Base-by-base conservation (phyloP, 116 monocot genomes). In the Cymodocea nodosa region DNA sequence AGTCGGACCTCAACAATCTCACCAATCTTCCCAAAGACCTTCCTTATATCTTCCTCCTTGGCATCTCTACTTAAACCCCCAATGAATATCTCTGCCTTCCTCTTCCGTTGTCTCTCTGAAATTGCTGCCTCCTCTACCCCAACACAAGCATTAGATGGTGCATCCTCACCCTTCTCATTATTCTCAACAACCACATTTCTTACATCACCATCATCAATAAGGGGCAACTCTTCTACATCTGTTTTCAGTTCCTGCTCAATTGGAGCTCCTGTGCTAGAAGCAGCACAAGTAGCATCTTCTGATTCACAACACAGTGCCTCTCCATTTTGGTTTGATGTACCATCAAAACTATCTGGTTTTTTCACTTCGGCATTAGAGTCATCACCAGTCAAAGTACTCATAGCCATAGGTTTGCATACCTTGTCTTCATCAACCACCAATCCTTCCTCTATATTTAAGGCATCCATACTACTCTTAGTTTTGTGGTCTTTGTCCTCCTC, bases 71-170 rank as follows among this genome's bases (percentile, higher is more conserved):
- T 78, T 71, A 97, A 70, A 12, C 91, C 95, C 15, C 91, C 91
- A 36, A 97, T 60, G 44, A 97, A 97, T 25, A 97, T 85, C 76
- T 91, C 95, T 16, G 87, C 79, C 61, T 78, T 87, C 76, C 81
- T 81, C 64, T 80, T 62, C 50, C 62, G 79, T 51, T 59, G 77
- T 35, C 82, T 62, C 76, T 90, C 88, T 7, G 72, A 78, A 44
- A 85, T 62, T 50, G 70, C 80, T n/a, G 55, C 73, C 56, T 80
- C 73, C 60, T 73, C 71, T 36, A 72, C 74, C 5, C 24, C 73
- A 50, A 53, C 30, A 37, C 50, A 63, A 35, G 15, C 39, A 52
- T 37, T 7, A 19, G 24, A 23, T 17, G 56, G 51, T n/a, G 57
- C 54, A 35, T 35, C 54, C 64, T 66, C 51, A 52, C 50, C 67